Base-by-base conservation (phyloP, 768 basidiomycete genomes). In the Tricholoma matsutake region DNA sequence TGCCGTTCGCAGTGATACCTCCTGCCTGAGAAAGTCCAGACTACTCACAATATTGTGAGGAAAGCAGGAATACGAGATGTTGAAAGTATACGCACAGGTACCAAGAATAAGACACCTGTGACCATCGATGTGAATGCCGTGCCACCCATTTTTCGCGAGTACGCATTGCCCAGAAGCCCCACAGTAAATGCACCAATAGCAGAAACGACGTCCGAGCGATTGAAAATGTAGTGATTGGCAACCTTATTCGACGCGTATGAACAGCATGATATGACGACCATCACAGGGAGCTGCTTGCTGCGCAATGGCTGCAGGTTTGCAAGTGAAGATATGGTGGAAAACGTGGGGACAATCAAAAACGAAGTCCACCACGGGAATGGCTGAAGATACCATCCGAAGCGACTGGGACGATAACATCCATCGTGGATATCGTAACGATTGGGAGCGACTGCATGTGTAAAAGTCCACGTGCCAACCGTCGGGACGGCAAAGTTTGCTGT, bases 81-180 rank as follows among this genome's bases (percentile, higher is more conserved):
- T 35, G 65, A 4, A 8, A 13, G 32, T 31, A 54, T 18, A 81
- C 88, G 71, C 70, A 93, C 92, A 11, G 93, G 93, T 25, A 95
- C 91, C 61, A 94, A 77, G 73, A 95, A 92, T 63, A 93, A 72
- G 5, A 95, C 91, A 39, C 92, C 92, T 25, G 92, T 90, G 41
- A 94, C 91, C 93, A 95, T 95, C 2, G 87, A 87, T 9, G 92
- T 92, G 73, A 94, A 94, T 18, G 92, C 92, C 3, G 92, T 94
- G 7, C 92, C 92, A 7, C 88, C 83, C 82, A 91, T 87, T 69
- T 84, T 85, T 51, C 92, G 81, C 41, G 92, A 93, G 72, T 93
- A 93, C 1, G 89, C 72, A 67, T 93, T 93, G 3, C 91, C 92
- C 18, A 92, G 75, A 29, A 92, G 63, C 20, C 91, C 91, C 18